These are phyloP conservation scores for Pholiota conissans DNA, from an alignment of 768 basidiomycete genomes.

Conservation along the genomic window DNA sequence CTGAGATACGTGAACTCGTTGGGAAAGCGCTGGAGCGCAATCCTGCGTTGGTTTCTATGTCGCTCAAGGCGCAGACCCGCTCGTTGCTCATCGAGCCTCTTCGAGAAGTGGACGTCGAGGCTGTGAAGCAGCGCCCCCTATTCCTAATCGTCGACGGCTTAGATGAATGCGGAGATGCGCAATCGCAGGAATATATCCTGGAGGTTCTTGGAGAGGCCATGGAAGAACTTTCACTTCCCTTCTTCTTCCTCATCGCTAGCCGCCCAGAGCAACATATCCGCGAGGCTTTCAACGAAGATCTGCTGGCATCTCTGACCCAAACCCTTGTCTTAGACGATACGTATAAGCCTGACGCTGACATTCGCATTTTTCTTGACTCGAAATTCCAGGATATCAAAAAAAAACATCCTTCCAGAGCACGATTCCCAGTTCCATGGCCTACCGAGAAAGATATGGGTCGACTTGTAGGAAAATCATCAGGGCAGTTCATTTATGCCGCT, in stretches of 20 bases:
- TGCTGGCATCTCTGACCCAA: neutral
- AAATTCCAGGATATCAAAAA: conserved; percentile 12
- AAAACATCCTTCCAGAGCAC: conserved; percentile 7
- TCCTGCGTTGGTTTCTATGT: conserved; percentile 6
- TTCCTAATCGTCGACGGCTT: conserved; percentile 20
- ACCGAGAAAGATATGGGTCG: neutral
- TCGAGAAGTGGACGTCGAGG: neutral
- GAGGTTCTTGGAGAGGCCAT: neutral
- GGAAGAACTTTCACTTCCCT: neutral
- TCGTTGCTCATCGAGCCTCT: conserved; percentile 10
- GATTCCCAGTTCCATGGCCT: conserved; percentile 5
- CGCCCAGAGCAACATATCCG: conserved; percentile 16
- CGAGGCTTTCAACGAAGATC: conserved; percentile 6
- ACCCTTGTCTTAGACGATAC: conserved; percentile 9
- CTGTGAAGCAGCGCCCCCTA: neutral
- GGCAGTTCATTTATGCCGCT: conserved; percentile 19
- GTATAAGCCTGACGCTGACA: conserved; percentile 11
- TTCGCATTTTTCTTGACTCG: conserved; percentile 7
- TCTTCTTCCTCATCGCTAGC: conserved; percentile 17
- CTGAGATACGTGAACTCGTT: conserved; percentile 6
- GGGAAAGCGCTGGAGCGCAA: conserved; percentile 7
- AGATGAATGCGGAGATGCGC: conserved; percentile 14
- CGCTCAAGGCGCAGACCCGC: conserved; percentile 9
- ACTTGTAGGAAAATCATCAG: conserved; percentile 14
- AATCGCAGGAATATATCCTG: conserved; percentile 9